Evolutionary conservation across 495 filamentous ascomycete genomes (phyloP).

Genomic region (Cenococcum geophilum): DNA sequence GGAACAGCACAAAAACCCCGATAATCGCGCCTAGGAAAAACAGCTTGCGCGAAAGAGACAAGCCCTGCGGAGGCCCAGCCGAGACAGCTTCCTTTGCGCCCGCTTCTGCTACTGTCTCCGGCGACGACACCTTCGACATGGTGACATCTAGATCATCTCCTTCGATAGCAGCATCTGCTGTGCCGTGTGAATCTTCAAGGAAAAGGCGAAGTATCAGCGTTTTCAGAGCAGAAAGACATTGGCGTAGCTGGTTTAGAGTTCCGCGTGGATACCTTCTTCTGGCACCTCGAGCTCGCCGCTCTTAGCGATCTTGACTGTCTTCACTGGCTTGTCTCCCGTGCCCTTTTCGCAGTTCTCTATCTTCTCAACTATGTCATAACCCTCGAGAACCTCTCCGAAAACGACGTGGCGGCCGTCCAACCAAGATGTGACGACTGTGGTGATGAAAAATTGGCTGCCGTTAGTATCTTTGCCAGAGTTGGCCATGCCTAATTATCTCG

Average conservation of each 20-base stretch:
- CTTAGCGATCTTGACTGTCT: conserved; percentile 82
- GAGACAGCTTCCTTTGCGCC: conserved; percentile 18
- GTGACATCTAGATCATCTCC: conserved; percentile 41
- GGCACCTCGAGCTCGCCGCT: conserved; percentile 86
- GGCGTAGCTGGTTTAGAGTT: conserved; percentile 58
- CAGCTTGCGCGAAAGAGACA: conserved; percentile 39
- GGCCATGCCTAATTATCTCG: conserved; percentile 64
- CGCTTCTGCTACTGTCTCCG: conserved; percentile 24
- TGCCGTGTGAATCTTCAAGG: conserved; percentile 35
- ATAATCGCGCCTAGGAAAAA: conserved; percentile 43
- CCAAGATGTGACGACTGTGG: conserved; percentile 64
- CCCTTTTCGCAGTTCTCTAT: conserved; percentile 75
- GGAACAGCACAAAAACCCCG: conserved; percentile 39
- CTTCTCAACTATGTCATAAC: conserved; percentile 74
- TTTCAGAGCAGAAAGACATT: conserved; percentile 21
- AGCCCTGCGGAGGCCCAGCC: conserved; percentile 15
- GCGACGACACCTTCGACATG: conserved; percentile 13
- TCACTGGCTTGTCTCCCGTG: conserved; percentile 63
- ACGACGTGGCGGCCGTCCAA: conserved; percentile 77
- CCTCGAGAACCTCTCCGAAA: conserved; percentile 63
- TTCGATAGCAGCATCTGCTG: conserved; percentile 33
- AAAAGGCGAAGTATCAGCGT: conserved; percentile 31
- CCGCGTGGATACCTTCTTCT: conserved; percentile 95
- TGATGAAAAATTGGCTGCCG: conserved; percentile 94
- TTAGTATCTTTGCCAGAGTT: conserved; percentile 98